phyloP scores from a whole-genome alignment of 2,329 filamentous ascomycete genomes.

The Coccinonectria pachysandricola region DNA sequence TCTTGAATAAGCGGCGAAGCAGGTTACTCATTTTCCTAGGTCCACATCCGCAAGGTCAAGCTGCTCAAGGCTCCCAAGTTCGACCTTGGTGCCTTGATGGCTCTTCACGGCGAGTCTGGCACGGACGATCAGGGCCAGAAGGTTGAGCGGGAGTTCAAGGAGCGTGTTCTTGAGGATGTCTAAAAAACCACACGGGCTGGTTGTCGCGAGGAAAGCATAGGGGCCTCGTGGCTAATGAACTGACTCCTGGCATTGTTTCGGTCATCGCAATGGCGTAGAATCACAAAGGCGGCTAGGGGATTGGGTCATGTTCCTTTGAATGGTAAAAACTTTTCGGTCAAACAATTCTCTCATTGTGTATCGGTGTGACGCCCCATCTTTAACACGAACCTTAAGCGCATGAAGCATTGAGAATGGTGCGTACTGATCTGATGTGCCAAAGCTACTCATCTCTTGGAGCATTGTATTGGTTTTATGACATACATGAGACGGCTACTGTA shows the following conservation, averaged over 20 bases:
- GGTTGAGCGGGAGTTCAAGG: conserved; percentile 99
- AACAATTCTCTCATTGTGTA: no score
- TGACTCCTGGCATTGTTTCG: conserved; percentile 30
- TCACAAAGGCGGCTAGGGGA: conserved; percentile 31
- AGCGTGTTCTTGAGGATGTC: conserved; percentile 87
- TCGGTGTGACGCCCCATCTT: no score
- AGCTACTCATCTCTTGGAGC: no score
- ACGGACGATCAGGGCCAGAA: conserved; percentile 96
- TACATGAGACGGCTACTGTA: no score
- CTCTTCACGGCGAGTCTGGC: conserved; percentile 93
- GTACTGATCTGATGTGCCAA: no score
- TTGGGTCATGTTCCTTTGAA: conserved; percentile 30
- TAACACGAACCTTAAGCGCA: no score
- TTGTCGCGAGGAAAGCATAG: conserved; percentile 22
- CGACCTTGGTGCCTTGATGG: conserved; percentile 91
- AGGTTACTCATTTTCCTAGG: conserved; percentile 41
- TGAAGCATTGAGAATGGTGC: no score
- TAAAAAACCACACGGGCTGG: conserved; percentile 47
- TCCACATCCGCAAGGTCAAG: conserved; percentile 99
- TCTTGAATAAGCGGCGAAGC: background rate
- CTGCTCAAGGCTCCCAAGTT: conserved; percentile 98
- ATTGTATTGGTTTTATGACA: conserved; percentile 3
- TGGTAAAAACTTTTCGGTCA: conserved; percentile 25
- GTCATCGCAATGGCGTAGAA: conserved; percentile 36
- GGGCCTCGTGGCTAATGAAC: conserved; percentile 23